Percentiles rank a stretch among this genome's conserved stretches.
These are phyloP conservation scores for Serendipita vermifera DNA, from an alignment of 768 basidiomycete species.

Conservation along the genomic window DNA sequence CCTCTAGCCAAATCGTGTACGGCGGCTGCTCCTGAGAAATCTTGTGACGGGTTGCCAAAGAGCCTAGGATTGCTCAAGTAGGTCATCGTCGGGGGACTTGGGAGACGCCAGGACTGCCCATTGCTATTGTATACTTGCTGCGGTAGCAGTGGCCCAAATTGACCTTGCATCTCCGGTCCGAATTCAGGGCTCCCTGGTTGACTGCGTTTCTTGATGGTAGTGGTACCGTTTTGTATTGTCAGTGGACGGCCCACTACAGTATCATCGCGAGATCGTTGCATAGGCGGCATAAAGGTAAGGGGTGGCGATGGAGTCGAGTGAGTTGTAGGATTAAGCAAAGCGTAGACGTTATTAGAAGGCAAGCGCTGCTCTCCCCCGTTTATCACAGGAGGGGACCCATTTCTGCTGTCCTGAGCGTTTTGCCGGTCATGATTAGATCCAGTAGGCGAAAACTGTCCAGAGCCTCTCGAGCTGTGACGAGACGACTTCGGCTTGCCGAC, in stretches of 20 bases:
- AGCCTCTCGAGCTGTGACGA: conserved; percentile 11
- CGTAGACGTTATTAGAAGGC: background rate
- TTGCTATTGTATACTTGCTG: background rate
- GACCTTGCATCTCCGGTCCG: background rate
- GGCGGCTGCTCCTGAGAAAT: background rate
- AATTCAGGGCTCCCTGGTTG: background rate
- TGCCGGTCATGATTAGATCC: conserved; percentile 5
- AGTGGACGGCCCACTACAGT: conserved; percentile 78
- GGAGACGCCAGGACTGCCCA: background rate
- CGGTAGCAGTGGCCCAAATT: background rate
- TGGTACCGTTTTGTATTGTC: background rate
- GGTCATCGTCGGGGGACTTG: background rate
- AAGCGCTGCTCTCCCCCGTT: too few species aligned
- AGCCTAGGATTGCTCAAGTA: background rate
- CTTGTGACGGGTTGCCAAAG: background rate
- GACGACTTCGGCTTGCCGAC: conserved; percentile 8
- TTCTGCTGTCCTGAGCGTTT: too few species aligned
- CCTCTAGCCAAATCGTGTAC: background rate
- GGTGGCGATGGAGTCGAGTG: conserved; percentile 34
- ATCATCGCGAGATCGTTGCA: conserved; percentile 61
- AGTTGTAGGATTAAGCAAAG: background rate
- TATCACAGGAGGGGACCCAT: too few species aligned
- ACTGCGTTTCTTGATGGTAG: background rate
- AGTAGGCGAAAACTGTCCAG: conserved; percentile 10
- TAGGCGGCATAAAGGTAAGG: conserved; percentile 17